Evolutionary conservation across 495 filamentous ascomycete species (phyloP), one percentile per base, ranked within the genome.

Genomic region (Penicillium tannophilum): DNA sequence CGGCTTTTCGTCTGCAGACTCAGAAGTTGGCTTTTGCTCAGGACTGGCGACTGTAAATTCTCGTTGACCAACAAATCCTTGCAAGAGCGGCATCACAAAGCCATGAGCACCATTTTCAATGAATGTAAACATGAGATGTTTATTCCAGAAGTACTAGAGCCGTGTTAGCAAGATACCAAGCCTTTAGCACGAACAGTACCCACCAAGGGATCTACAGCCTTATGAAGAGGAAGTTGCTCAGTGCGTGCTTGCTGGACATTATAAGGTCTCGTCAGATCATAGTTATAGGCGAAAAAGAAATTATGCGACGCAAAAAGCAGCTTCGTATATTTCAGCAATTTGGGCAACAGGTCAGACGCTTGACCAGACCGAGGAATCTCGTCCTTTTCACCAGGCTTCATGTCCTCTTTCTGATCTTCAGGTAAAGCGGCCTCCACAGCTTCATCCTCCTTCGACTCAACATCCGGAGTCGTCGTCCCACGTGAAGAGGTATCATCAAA

Each of bases 271-370:
- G 93, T 96, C 33, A 97, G 80, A 66, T 97, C 93, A 70, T 90
- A 83, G 60, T 98, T 94, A 70, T 98, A 96, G 12, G 91, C 87
- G 65, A 90, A 98, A 74, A 87, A 97, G 74, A 97, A 97, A 69
- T 90, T 97, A 54, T 80, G 80, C 17, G 88, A 91, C 4, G 87
- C 81, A 63, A 97, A 90, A 49, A 95, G 76, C 47, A 97, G 77
- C 68, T 88, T 89, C 12, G 90, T 88, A 49, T 90, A 94, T 16
- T 89, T 83, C 28, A 98, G 74, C 50, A 97, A 73, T 72, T 95
- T 96, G 2, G 93, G 93, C 33, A 93, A 78, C 17, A 98, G 74
- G n/a, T 77, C 71, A 26, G 74, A 52, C 11, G 67, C 64, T 58
- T 72, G 68, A 11, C 59, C 65, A 43, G 66, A 58, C 9, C 62